phyloP scores from a whole-genome alignment of 257 asterid species.

The Solanum sejunctum region DNA sequence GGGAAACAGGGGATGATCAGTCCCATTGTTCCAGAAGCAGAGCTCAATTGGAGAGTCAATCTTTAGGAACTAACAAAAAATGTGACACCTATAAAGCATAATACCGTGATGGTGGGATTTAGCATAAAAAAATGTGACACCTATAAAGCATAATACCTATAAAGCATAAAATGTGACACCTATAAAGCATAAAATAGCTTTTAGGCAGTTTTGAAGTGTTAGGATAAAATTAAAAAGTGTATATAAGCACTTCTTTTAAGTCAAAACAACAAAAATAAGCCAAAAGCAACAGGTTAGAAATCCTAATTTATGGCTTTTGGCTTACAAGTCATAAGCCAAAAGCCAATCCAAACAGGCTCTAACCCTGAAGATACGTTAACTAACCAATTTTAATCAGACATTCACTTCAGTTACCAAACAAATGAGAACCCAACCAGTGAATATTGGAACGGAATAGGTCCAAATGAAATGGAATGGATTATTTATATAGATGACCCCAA shows the following conservation, averaged over 20 bases:
- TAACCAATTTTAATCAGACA: neutral
- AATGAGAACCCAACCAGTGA: neutral
- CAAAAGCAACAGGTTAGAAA: too few relatives aligned
- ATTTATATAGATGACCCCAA: neutral
- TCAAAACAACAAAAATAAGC: too few relatives aligned
- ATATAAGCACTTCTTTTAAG: too few relatives aligned
- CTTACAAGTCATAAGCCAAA: too few relatives aligned
- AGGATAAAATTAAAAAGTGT: too few relatives aligned
- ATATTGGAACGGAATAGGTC: neutral
- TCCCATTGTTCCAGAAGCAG: neutral
- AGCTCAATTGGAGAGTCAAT: neutral
- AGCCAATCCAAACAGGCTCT: too few relatives aligned
- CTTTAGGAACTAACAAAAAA: neutral
- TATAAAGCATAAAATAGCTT: too few relatives aligned
- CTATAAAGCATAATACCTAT: too few relatives aligned
- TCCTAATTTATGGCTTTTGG: too few relatives aligned
- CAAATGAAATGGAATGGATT: neutral
- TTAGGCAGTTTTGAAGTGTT: too few relatives aligned
- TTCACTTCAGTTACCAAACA: neutral
- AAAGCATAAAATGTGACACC: too few relatives aligned
- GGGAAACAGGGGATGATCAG: neutral
- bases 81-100: neutral
- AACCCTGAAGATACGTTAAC: neutral
- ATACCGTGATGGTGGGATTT: neutral
- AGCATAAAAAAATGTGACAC: too few relatives aligned